Evolutionary conservation across 805 yeast species (phyloP).

Genomic region (Monosporozyma siamensis): DNA sequence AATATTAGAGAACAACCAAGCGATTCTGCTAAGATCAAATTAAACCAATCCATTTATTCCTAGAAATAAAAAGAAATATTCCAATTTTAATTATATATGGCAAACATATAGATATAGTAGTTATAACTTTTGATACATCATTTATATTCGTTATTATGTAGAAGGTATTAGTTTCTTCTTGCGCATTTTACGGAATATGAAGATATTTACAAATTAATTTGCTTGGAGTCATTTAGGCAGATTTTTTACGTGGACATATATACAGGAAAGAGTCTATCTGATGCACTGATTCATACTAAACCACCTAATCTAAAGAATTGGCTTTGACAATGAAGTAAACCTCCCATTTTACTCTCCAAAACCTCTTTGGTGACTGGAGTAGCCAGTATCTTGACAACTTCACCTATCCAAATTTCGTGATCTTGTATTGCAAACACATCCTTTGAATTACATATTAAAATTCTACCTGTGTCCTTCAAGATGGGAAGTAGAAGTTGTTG

Average conservation of each 20-base stretch:
- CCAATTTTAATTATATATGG: background rate
- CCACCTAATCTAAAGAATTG: conserved; percentile 45
- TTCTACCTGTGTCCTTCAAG: conserved; percentile 46
- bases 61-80: conserved; percentile 4
- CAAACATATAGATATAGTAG: background rate
- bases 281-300: background rate
- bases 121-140: background rate
- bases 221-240: too few relatives aligned
- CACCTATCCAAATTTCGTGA: conserved; percentile 87
- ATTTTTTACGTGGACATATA: too few relatives aligned
- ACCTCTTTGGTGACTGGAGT: conserved; percentile 13
- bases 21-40: conserved; percentile 16
- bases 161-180: background rate
- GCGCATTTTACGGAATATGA: too few relatives aligned
- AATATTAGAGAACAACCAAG: background rate
- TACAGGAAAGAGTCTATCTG: background rate
- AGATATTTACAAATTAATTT: too few relatives aligned
- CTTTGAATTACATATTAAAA: conserved; percentile 50
- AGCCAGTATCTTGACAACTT: conserved; percentile 49
- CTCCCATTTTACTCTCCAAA: conserved; percentile 35
- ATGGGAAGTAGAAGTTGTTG: conserved; percentile 40
- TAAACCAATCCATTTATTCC: conserved; percentile 26
- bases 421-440: conserved; percentile 55
- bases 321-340: conserved; percentile 56
- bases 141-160: background rate